Evolutionary conservation across 2,329 filamentous ascomycete species (phyloP), one percentile per base, ranked within the genome.

Genomic region (Trichoderma sp.): DNA sequence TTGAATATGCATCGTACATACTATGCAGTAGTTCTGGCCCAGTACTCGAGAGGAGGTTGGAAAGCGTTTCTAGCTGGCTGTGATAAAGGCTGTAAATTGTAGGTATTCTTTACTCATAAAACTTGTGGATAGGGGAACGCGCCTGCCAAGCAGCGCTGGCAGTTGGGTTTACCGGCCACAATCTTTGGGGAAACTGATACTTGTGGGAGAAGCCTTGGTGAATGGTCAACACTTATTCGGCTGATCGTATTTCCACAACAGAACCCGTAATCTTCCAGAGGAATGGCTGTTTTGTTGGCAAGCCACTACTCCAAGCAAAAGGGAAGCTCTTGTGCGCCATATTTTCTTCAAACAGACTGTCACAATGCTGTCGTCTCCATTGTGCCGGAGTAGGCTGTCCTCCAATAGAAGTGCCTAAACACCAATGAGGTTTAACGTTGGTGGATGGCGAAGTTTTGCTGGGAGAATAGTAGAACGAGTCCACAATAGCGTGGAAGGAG

Each of bases 401-500:
- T 52, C 19, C 17, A 34, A 39, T 27, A 48, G 61, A 37, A 37
- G 37, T 57, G 29, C 27, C 52, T 65, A 65, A 17, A 22, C n/a
- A 45, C 29, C 5, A 57, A 65, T 57, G 52, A 48, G 52, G 63
- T 37, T 45, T 57, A 65, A 56, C 52, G 27, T 32, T 37, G 32
- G 29, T 22, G 48, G 45, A 17, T 52, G 42, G 52, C 61, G 32
- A 48, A 57, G 50, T 48, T 10, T 12, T 37, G 17, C 10, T 50
- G 58, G 25, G 22, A 27, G 50, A 64, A 64, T 35, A 52, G 8
- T 29, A 27, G 48, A 53, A 53, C 48, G 57, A 67, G 48, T 35
- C 56, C 35, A 52, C 45, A 60, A 45, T 67, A 59, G 64, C 54
- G 64, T 32, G 10, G 22, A 53, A 61, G 45, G 64, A 60, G 64